phyloP scores from a whole-genome alignment of 148 eudicot genomes.

The Silene latifolia region DNA sequence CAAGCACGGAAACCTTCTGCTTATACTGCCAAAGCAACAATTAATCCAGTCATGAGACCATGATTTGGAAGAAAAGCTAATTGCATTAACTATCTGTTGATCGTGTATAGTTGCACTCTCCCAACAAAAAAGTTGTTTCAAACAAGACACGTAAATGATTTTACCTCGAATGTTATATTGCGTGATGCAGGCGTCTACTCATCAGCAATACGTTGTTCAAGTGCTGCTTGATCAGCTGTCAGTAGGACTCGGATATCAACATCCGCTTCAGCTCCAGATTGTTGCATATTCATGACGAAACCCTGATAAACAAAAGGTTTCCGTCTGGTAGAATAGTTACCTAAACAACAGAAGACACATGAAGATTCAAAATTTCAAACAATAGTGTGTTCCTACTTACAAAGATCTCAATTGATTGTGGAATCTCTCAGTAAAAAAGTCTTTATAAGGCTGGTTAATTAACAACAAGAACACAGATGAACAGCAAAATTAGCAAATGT shows the following conservation, averaged over 20 bases:
- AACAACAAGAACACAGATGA: too few relatives aligned
- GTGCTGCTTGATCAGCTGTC: too few relatives aligned
- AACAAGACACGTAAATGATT: background rate
- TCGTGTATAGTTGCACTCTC: too few relatives aligned
- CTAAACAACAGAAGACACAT: background rate
- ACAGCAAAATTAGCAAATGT: too few relatives aligned
- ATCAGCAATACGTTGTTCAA: constrained; percentile 73
- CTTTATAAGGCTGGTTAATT: too few relatives aligned
- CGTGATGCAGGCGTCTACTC: constrained; percentile 88
- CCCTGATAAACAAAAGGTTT: constrained; percentile 46
- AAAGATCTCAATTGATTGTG: background rate
- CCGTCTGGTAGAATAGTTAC: background rate
- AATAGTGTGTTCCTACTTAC: background rate
- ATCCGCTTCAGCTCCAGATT: constrained; percentile 93
- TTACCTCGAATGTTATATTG: constrained; percentile 38
- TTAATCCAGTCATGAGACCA: constrained; percentile 15
- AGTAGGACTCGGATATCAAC: too few relatives aligned
- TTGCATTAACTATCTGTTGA: too few relatives aligned
- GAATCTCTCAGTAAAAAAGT: too few relatives aligned
- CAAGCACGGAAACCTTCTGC: constrained; percentile 66
- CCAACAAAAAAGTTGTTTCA: background rate
- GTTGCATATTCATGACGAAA: constrained; percentile 91
- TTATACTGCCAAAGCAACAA: constrained; percentile 53
- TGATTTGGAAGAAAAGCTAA: background rate
- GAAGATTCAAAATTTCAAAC: constrained; percentile 36